A percentile compares a stretch with the other conserved stretches of the same genome.
phyloP scores from a whole-genome alignment of 2,329 filamentous ascomycete genomes.

The Paracorniculantispora psalliotae region DNA sequence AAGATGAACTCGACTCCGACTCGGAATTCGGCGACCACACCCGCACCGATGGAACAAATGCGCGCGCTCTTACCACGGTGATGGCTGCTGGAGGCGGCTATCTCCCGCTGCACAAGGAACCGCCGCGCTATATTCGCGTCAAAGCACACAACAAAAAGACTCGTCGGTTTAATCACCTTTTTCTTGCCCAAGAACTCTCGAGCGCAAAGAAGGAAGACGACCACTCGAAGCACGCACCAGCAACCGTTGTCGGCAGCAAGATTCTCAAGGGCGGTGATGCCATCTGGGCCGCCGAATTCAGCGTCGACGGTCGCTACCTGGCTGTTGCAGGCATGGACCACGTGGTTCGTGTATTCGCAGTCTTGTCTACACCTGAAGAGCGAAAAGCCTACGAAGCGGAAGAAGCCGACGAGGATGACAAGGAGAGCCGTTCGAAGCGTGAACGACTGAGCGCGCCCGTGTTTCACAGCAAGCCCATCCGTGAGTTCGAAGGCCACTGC shows the following conservation, averaged over 20 bases:
- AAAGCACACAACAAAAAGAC: constrained; percentile 73
- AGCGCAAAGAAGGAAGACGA: constrained; percentile 44
- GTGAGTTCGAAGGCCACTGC: constrained; percentile 78
- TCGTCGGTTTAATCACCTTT: constrained; percentile 79
- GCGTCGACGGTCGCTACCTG: constrained; percentile 82
- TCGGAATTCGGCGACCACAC: constrained; percentile 9
- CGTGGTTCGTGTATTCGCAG: constrained; percentile 81
- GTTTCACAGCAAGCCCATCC: constrained; percentile 71
- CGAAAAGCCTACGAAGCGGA: constrained; percentile 64
- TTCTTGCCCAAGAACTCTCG: constrained; percentile 85
- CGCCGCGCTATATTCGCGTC: constrained; percentile 86
- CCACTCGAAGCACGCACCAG: constrained; percentile 25
- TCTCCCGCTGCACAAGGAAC: constrained; percentile 81
- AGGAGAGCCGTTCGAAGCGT: constrained; percentile 28
- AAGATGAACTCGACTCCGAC: constrained; percentile 55
- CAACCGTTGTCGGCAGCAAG: constrained; percentile 36
- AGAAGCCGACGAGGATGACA: constrained; percentile 26
- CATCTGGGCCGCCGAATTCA: constrained; percentile 91
- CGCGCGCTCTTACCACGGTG: constrained; percentile 73
- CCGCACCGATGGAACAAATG: constrained; percentile 70
- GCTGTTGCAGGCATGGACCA: constrained; percentile 89
- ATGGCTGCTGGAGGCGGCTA: constrained; percentile 65
- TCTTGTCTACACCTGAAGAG: constrained; percentile 78
- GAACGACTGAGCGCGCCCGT: constrained; percentile 82
- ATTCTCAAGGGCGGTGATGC: constrained; percentile 53